Evolutionary conservation across 768 basidiomycete genomes (phyloP), one percentile per base, ranked within the genome.

Genomic region (Ephemerocybe angulata): DNA sequence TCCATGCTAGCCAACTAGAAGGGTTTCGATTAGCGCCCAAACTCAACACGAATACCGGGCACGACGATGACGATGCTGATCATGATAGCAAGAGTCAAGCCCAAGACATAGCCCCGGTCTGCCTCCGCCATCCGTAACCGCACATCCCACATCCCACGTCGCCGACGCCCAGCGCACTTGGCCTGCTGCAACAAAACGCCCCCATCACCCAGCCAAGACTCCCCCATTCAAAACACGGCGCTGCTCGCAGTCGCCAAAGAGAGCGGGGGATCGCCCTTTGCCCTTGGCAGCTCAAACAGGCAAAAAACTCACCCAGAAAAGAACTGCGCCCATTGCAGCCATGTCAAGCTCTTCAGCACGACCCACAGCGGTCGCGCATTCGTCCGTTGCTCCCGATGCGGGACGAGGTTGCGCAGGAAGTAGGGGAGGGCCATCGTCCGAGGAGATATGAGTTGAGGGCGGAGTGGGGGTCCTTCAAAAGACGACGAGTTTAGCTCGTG

Each of bases 1-100:
- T 88, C 92, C 92, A 94, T 0, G 90, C 89, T 12, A 93, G 73
- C 86, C 87, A 92, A 37, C 85, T 87, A 28, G 17, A 17, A 30
- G 33, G 17, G 33, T 8, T 8, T 35, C n/a, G 17, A 21, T 48
- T 48, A 48, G 46, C 22, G 46, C 27, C 11, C 46, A 11, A 15
- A n/a, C n/a, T n/a, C n/a, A n/a, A n/a, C n/a, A n/a, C n/a, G n/a
- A n/a, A n/a, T n/a, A 8, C 27, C 42, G n/a, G 24, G n/a, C 19
- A 44, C 21, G 21, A 44, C 8, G 42, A 44, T 25, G 21, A 2
- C 15, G 41, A 42, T n/a, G n/a, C 19, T 22, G 41, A n/a, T 37
- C n/a, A n/a, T 40, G 38, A 40, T n/a, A 40, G 22, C 38, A 21
- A 44, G 40, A 25, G 21, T 19, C n/a, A n/a, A n/a, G n/a, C n/a